These are phyloP conservation scores for Trametes versicolor DNA, from an alignment of 1,284 basidiomycete species.

Conservation along the genomic window DNA sequence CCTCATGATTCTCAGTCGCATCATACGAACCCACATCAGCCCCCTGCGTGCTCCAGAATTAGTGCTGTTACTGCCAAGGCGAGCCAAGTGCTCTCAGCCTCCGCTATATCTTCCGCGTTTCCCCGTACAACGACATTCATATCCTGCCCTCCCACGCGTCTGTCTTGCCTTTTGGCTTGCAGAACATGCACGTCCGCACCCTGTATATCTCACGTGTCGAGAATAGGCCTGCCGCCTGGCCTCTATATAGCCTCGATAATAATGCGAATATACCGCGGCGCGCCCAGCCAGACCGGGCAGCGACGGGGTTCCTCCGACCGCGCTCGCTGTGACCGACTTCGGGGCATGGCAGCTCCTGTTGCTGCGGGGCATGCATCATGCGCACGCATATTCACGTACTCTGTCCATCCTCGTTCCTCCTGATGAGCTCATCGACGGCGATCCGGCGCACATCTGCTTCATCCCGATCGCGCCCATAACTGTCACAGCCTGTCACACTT, in stretches of 20 bases:
- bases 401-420: background rate
- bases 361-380: too few species aligned
- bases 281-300: constrained; percentile 1
- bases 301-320: constrained; percentile 9
- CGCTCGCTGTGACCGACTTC: background rate
- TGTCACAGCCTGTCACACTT: background rate
- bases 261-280: constrained; percentile 16
- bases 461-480: background rate
- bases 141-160: constrained; percentile 8
- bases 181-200: background rate
- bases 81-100: constrained; percentile 34
- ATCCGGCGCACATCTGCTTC: background rate
- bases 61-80: constrained; percentile 36
- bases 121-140: constrained; percentile 26
- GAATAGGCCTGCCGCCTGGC: background rate
- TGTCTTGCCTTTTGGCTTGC: constrained; percentile 4
- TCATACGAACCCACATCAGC: constrained; percentile 11
- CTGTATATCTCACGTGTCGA: constrained; percentile 1
- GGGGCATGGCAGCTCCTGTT: too few species aligned
- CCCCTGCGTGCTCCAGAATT: constrained; percentile 25
- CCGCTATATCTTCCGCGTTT: constrained; percentile 30
- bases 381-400: constrained; percentile 3
- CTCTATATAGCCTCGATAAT: constrained; percentile 11
- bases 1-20: constrained; percentile 12
- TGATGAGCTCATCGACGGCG: constrained; percentile 4